Evolutionary conservation across 768 basidiomycete genomes (phyloP), one percentile per base, ranked within the genome.

Genomic region (Xerocomus spinulosus): DNA sequence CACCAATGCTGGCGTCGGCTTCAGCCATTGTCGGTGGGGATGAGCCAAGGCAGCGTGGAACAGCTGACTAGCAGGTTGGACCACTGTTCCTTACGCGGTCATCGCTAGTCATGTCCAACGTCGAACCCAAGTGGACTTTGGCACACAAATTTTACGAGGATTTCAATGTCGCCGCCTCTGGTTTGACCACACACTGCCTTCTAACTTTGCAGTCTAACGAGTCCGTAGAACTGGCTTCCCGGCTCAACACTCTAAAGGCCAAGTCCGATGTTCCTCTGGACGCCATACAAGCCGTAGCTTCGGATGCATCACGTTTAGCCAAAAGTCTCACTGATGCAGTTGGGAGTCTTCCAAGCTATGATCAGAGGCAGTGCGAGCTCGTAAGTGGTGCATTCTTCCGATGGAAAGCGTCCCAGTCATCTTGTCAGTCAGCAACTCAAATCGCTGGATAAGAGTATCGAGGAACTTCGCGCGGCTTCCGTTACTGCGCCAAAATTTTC

Each of bases 301-400:
- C 70, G 9, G 77, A 79, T 34, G 63, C 84, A 17, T 76, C 81
- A 4, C 79, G 76, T 50, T 63, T 88, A 36, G 72, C 79, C 36
- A 90, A 83, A 57, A 71, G 70, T 20, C 72, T 91, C 15, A 70
- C 74, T 6, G 84, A 82, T 60, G 86, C 83, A 5, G 80, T 78
- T 9, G 75, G 76, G 7, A 79, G 75, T 48, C 68, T 92, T 37
- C 83, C 87, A 4, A 70, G 75, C 32, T 88, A 87, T 59, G 86
- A 89, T 63, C 87, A 85, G 59, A 75, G 82, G 45, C 82, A 82
- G 58, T 85, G 76, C 59, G 84, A 85, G 62, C 67, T 71, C 57
- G 87, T 88, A 55, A 45, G 81, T 70, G 21, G 18, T 34, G 25
- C 17, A n/a, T 32, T 44, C 5, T 25, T n/a, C 21, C 18, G 33